These are phyloP conservation scores for Daldinia sp. DNA, from an alignment of 2,329 filamentous ascomycete species.

Conservation along the genomic window DNA sequence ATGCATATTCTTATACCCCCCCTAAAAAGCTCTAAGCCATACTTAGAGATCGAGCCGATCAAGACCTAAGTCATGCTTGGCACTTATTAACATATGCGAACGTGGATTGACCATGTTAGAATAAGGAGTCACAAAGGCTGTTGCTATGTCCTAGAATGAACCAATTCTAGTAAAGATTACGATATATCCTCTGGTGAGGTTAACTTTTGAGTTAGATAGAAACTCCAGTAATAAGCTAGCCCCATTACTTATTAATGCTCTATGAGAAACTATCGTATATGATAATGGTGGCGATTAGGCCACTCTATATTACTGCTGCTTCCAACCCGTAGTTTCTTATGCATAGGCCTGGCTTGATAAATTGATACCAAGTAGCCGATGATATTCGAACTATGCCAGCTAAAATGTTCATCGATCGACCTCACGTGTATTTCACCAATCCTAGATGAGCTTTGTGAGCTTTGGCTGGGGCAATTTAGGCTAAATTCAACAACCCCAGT, in stretches of 20 bases:
- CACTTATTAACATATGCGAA: no score
- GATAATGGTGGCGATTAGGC: neutral
- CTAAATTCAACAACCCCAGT: slow-evolving; percentile 32
- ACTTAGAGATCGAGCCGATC: no score
- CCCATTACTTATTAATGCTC: no score
- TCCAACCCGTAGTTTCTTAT: neutral
- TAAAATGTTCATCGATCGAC: slow-evolving; percentile 4
- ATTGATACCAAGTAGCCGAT: neutral
- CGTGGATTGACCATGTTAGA: no score
- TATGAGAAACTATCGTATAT: no score
- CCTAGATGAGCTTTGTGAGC: neutral
- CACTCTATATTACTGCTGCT: neutral
- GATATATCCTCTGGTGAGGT: no score
- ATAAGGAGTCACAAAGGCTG: no score
- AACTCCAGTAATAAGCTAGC: neutral
- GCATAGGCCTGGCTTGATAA: neutral
- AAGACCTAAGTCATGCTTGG: no score
- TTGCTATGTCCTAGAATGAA: no score
- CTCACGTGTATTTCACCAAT: slow-evolving; percentile 28
- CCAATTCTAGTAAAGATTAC: no score
- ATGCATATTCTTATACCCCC: no score
- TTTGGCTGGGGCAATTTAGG: slow-evolving; percentile 30
- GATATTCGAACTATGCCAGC: neutral
- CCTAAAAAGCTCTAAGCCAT: no score
- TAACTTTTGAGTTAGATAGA: neutral